These are phyloP conservation scores for Cicer yamashitae DNA, from an alignment of 306 rosid genomes.

Conservation along the genomic window DNA sequence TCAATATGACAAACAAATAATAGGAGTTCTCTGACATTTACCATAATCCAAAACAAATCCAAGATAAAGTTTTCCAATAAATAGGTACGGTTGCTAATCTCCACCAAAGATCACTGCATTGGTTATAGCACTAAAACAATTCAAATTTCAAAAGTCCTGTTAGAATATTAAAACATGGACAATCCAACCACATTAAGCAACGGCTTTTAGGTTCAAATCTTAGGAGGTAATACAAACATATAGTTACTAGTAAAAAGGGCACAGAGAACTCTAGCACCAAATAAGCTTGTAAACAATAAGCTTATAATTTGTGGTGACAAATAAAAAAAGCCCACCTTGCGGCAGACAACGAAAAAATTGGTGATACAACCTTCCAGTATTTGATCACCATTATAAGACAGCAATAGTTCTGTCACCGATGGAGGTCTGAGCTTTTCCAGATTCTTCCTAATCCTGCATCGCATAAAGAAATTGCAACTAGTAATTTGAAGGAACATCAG, in stretches of 20 bases:
- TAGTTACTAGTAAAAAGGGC: background rate
- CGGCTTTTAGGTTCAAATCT: slow-evolving; percentile 32
- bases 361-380: slow-evolving; percentile 89
- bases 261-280: slow-evolving; percentile 18
- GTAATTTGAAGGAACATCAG: slow-evolving; percentile 27
- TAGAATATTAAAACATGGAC: slow-evolving; percentile 7
- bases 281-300: slow-evolving; percentile 12
- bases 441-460: slow-evolving; percentile 73
- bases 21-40: slow-evolving; percentile 31
- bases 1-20: background rate
- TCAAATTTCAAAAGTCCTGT: slow-evolving; percentile 23
- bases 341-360: slow-evolving; percentile 76
- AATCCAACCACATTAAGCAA: slow-evolving; percentile 12
- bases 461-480: slow-evolving; percentile 21
- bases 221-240: slow-evolving; percentile 29
- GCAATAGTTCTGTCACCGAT: slow-evolving; percentile 77
- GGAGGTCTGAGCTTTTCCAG: slow-evolving; percentile 88
- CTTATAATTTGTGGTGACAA: slow-evolving; percentile 9
- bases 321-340: slow-evolving; percentile 60
- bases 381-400: slow-evolving; percentile 77
- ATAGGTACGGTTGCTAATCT: background rate
- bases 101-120: slow-evolving; percentile 16
- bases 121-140: slow-evolving; percentile 29
- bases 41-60: background rate
- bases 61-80: slow-evolving; percentile 20